A percentile compares a stretch with the other conserved stretches of the same genome.
These are phyloP conservation scores for Aspergillus vadensis DNA, from an alignment of 2,329 filamentous ascomycete species.

Conservation along the genomic window DNA sequence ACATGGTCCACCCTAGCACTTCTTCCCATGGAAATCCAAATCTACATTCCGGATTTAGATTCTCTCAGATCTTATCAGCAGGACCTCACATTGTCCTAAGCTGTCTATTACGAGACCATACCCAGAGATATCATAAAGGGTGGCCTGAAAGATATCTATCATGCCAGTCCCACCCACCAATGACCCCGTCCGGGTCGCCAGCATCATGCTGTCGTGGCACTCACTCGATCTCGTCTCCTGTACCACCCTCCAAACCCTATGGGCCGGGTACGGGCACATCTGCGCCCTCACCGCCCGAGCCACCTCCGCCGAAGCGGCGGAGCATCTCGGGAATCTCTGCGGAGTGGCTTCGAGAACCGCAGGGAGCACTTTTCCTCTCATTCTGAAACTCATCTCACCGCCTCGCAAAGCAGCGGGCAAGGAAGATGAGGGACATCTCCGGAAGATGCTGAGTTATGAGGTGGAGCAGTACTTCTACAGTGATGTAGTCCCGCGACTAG, in stretches of 20 bases:
- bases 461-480: constrained; percentile 69
- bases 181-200: constrained; percentile 27
- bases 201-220: constrained; percentile 31
- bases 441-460: constrained; percentile 68
- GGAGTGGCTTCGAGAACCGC: constrained; percentile 18
- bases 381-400: constrained; percentile 64
- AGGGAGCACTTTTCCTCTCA: constrained; percentile 38
- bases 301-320: constrained; percentile 25
- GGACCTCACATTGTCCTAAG: no score
- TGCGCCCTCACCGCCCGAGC: constrained; percentile 55
- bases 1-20: no score
- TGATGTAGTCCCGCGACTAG: constrained; percentile 55
- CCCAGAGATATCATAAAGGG: no score
- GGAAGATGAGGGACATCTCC: constrained; percentile 62
- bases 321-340: constrained; percentile 24
- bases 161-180: background rate
- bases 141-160: background rate
- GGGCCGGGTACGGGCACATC: constrained; percentile 57
- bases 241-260: constrained; percentile 45
- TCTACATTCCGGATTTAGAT: no score
- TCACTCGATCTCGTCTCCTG: constrained; percentile 32
- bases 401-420: constrained; percentile 36
- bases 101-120: no score
- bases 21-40: no score
- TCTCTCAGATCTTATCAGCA: no score